A percentile compares a stretch with the other conserved stretches of the same genome.
These are phyloP conservation scores for Neonectria sp. DNA, from an alignment of 2,329 filamentous ascomycete species.

Conservation along the genomic window DNA sequence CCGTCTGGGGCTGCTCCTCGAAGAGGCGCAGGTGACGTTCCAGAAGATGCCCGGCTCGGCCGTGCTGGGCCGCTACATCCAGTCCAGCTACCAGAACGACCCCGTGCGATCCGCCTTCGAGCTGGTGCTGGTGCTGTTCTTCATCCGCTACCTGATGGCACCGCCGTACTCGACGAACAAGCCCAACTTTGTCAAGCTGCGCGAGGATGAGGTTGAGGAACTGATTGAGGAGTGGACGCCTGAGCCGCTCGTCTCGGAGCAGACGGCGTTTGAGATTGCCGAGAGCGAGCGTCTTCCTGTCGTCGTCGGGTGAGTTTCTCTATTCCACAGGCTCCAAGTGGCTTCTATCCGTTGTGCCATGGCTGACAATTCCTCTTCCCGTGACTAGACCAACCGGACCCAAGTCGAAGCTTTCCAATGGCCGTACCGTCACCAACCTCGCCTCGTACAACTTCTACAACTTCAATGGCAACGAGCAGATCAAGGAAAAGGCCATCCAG, in stretches of 20 bases:
- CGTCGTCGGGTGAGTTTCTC: constrained; percentile 80
- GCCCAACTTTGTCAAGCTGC: constrained; percentile 89
- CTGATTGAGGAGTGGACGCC: constrained; percentile 97
- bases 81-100: constrained; percentile 97
- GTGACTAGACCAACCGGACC: constrained; percentile 83
- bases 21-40: constrained; percentile 75
- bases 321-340: neutral
- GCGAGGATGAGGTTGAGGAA: constrained; percentile 95
- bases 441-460: constrained; percentile 99
- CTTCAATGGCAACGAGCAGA: constrained; percentile 90
- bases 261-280: constrained; percentile 81
- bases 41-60: constrained; percentile 95
- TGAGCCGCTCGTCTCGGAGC: constrained; percentile 86
- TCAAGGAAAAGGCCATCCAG: constrained; percentile 96
- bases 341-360: neutral
- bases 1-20: constrained; percentile 64
- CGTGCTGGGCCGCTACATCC: constrained; percentile 94
- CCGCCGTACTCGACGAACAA: constrained; percentile 94
- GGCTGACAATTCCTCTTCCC: constrained; percentile 1
- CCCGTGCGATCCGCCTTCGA: constrained; percentile 95
- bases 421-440: constrained; percentile 92
- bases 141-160: constrained; percentile 91
- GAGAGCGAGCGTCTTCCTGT: constrained; percentile 90
- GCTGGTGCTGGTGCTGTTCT: constrained; percentile 94
- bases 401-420: constrained; percentile 89